These are phyloP conservation scores for Triadica sebifera DNA, from an alignment of 345 rosid genomes.

Conservation along the genomic window DNA sequence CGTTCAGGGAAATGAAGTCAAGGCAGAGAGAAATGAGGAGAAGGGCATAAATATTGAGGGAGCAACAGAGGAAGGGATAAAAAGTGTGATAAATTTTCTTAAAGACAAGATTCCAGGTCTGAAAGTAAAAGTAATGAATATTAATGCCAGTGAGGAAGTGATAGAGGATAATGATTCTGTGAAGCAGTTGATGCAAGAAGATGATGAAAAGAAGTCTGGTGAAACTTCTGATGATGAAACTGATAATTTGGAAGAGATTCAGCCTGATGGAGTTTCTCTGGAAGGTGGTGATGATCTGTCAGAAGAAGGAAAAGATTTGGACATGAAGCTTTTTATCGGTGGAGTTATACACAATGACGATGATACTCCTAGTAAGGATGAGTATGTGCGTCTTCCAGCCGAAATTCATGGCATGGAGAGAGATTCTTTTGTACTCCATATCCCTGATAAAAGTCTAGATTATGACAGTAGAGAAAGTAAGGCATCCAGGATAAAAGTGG, in stretches of 20 bases:
- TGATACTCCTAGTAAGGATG: slow-evolving; percentile 62
- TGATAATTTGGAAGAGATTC: slow-evolving; percentile 56
- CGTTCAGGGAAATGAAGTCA: slow-evolving; percentile 59
- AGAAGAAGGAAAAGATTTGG: slow-evolving; percentile 56
- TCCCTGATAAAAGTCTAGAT: slow-evolving; percentile 55
- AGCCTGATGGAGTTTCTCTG: slow-evolving; percentile 48
- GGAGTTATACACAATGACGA: slow-evolving; percentile 79
- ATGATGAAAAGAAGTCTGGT: slow-evolving; percentile 43
- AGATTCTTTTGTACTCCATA: slow-evolving; percentile 73
- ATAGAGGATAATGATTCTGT: slow-evolving; percentile 52
- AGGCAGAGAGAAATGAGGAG: slow-evolving; percentile 58
- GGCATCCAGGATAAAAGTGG: slow-evolving; percentile 57
- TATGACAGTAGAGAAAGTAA: slow-evolving; percentile 41
- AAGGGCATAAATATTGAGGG: slow-evolving; percentile 64
- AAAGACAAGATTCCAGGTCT: slow-evolving; percentile 94
- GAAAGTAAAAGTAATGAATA: slow-evolving; percentile 73
- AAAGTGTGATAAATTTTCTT: slow-evolving; percentile 84
- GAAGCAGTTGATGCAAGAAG: slow-evolving; percentile 60
- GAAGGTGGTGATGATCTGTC: slow-evolving; percentile 38
- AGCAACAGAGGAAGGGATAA: slow-evolving; percentile 87
- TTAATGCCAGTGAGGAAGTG: slow-evolving; percentile 50
- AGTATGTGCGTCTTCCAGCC: slow-evolving; percentile 69
- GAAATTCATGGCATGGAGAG: slow-evolving; percentile 58
- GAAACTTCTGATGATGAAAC: slow-evolving; percentile 58
- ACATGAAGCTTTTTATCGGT: slow-evolving; percentile 77